Base-by-base conservation (phyloP, 2,329 filamentous ascomycete species). In the Aspergillus texensis region DNA sequence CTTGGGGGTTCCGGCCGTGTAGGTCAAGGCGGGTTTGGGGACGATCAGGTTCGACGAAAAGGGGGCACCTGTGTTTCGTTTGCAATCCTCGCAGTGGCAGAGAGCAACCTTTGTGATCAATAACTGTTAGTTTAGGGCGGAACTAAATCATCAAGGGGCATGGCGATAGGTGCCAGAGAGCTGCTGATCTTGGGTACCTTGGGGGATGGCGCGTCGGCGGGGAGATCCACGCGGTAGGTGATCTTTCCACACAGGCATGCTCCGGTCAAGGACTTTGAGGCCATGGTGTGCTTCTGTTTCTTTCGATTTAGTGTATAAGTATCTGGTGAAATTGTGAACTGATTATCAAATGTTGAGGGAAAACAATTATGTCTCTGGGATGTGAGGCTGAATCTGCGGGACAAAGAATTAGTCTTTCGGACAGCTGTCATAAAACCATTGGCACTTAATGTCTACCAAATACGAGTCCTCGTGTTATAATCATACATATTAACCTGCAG, bases 11-110 rank as follows among this genome's bases (percentile, higher is more conserved):
- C 67, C 68, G 30, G 57, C 55, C 16, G 67, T 71, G 62, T 65
- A 72, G 43, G 59, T 48, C 14, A 72, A 52, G 4, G 34, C 39
- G 3, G 64, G 48, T 21, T 60, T 45, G 0, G 69, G 64, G 34
- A 72, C 48, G 53, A 69, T 57, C 32, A 72, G 61, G 60, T 72
- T 73, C 46, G 69, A 55, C 6, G 70, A 72, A 63, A 72, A 73
- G 46, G 60, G 60, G 16, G 66, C 64, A 59, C 70, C 70, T 2
- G 71, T 71, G 62, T 72, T 70, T 26, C 68, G 69, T 43, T 72
- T 72, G 65, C 71, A 72, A 61, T 50, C 67, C 46, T 43, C 66
- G 63, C 71, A 72, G 66, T 72, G 70, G 62, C 71, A 72, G 61
- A 69, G 54, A 41, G 66, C 53, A 21, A 72, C 21, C 69, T 72